A percentile compares a stretch with the other conserved stretches of the same genome.
These are phyloP conservation scores for Jacaranda mimosifolia DNA, from an alignment of 257 asterid species.

Conservation along the genomic window DNA sequence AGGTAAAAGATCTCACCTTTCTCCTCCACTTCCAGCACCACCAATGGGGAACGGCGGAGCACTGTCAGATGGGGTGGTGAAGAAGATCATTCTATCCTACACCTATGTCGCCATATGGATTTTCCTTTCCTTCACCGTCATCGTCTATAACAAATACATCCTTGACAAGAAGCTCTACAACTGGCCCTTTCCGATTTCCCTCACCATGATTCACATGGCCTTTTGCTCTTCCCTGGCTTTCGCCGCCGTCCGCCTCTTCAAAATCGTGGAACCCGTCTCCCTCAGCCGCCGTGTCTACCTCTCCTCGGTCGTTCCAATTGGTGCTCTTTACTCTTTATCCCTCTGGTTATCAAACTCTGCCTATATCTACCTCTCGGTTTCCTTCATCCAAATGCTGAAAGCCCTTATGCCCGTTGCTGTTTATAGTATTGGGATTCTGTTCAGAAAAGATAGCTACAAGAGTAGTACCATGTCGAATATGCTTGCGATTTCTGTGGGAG, in stretches of 20 bases:
- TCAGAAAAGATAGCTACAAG: conserved; percentile 59
- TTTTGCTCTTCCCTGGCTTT: conserved; percentile 79
- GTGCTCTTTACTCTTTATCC: conserved; percentile 72
- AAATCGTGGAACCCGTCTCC: conserved; percentile 69
- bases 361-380: conserved; percentile 74
- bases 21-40: conserved; percentile 26
- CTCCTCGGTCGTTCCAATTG: conserved; percentile 78
- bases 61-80: conserved; percentile 63
- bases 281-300: conserved; percentile 64
- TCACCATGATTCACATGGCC: conserved; percentile 83
- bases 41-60: conserved; percentile 66
- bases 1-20: neutral
- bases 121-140: conserved; percentile 78
- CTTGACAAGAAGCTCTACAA: conserved; percentile 75
- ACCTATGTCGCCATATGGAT: conserved; percentile 74
- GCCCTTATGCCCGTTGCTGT: conserved; percentile 87
- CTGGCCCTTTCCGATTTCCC: conserved; percentile 84
- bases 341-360: conserved; percentile 84
- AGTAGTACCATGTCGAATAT: conserved; percentile 62
- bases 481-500: conserved; percentile 76
- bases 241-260: conserved; percentile 65
- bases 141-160: conserved; percentile 82
- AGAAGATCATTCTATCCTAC: conserved; percentile 69
- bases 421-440: conserved; percentile 61
- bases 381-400: conserved; percentile 81